Base-by-base conservation (phyloP, 2,329 filamentous ascomycete species). In the Pseudogymnoascus sp. region DNA sequence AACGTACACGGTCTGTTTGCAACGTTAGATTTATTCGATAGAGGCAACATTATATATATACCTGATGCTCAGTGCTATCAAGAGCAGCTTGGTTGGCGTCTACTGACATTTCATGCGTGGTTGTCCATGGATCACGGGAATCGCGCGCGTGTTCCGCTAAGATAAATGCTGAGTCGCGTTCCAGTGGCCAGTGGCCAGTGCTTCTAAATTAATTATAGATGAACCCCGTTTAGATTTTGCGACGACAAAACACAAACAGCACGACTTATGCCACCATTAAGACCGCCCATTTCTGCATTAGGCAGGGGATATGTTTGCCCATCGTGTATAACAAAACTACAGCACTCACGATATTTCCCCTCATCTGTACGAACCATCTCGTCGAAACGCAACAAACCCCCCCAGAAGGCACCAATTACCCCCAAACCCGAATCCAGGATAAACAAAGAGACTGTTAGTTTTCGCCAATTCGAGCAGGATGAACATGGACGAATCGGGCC, bases 1-100 rank as follows among this genome's bases (percentile, higher is more conserved):
- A 66, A 89, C 75, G 72, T 86, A 89, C 63, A 84, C 84, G 56
- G 81, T 81, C 85, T 89, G 70, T 59, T 56, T 56, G 50, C 5
- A 14, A 35, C 16, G 28, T 56, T 56, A 56, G 50, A 33, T 19
- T 8, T 33, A 62, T 41, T 53, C 46, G 26, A 63, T 3, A 35
- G 22, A 61, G 35, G n/a, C 22, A 28, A 43, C 11, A 37, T 16
- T 26, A 22, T 28, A 63, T 46, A 33, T 60, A 22, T 65, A 73
- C 73, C 68, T 74, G 71, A 65, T 74, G 70, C 65, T 74, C 71
- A 62, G 63, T 65, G 38, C 65, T 61, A 67, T 74, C 72, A 64
- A 70, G 70, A 63, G 68, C 70, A 59, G 43, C 43, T 33, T 67
- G 63, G 68, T 56, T 56, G 41, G 65, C 71, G 65, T 68, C 64